These are phyloP conservation scores for Oldenlandia corymbosa DNA, from an alignment of 257 asterid species.

Conservation along the genomic window DNA sequence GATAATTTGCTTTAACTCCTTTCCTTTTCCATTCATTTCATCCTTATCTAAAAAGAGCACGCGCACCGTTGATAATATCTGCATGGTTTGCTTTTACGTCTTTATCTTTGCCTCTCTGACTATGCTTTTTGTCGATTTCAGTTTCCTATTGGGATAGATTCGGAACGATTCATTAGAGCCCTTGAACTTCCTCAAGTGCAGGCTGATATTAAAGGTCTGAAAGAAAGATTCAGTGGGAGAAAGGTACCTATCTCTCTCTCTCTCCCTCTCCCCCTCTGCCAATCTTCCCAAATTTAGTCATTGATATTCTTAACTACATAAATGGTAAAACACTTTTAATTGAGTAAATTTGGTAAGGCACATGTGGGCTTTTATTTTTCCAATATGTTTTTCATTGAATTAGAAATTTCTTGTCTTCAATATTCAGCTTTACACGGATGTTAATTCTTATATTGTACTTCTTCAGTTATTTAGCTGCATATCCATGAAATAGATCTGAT, in stretches of 20 bases:
- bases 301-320: neutral
- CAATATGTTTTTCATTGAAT: neutral
- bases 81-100: conserved; percentile 4
- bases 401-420: neutral
- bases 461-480: neutral
- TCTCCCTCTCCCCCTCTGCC: conserved; percentile 17
- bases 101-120: conserved; percentile 7
- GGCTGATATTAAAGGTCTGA: conserved; percentile 52
- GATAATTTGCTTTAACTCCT: conserved; percentile 14
- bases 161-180: conserved; percentile 80
- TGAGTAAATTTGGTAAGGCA: neutral
- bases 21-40: conserved; percentile 7
- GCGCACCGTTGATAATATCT: conserved; percentile 10
- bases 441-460: neutral
- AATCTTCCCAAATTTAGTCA: neutral
- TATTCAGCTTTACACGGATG: neutral
- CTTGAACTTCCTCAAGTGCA: conserved; percentile 60
- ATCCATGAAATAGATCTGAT: neutral
- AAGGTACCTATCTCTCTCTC: conserved; percentile 52
- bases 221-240: conserved; percentile 80
- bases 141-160: conserved; percentile 96
- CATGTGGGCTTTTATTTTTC: neutral
- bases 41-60: conserved; percentile 8
- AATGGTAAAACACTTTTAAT: neutral
- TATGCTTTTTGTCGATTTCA: conserved; percentile 27